Conservation (phyloP, 1,284 basidiomycete species). For the Trichosporon sp. region DNA sequence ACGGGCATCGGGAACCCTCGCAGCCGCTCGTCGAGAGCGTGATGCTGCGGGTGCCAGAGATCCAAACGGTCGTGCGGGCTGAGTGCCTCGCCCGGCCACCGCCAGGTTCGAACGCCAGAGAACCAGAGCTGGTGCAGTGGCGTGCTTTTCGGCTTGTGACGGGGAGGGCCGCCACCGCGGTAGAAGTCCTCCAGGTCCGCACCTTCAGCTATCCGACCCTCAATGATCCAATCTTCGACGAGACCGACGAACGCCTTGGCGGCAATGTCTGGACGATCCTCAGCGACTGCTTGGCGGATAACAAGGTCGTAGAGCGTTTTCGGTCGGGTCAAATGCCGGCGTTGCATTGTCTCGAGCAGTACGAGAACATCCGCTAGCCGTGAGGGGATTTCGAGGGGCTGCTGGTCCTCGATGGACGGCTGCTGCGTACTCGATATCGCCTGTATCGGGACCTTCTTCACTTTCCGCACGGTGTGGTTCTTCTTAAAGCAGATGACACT, state of each 20-base stretch:
- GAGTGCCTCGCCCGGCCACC: constrained; percentile 53
- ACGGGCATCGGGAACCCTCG: constrained; percentile 52
- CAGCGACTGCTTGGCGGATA: constrained; percentile 39
- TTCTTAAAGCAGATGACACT: constrained; percentile 5
- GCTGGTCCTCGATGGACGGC: constrained; percentile 35
- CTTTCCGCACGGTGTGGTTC: background rate
- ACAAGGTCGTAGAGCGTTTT: constrained; percentile 40
- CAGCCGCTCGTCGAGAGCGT: constrained; percentile 48
- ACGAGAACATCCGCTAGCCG: constrained; percentile 30
- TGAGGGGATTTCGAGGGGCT: background rate
- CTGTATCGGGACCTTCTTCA: background rate
- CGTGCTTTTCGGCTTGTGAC: constrained; percentile 25
- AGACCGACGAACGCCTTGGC: constrained; percentile 53
- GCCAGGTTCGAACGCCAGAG: constrained; percentile 52
- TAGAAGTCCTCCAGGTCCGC: constrained; percentile 49
- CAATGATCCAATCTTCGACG: constrained; percentile 57
- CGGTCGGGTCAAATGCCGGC: constrained; percentile 42
- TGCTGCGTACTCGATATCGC: constrained; percentile 4
- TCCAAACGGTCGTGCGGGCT: constrained; percentile 53
- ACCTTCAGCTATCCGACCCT: constrained; percentile 53
- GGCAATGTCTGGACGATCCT: constrained; percentile 45
- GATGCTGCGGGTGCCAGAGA: constrained; percentile 54
- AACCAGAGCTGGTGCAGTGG: constrained; percentile 48
- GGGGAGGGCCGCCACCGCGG: constrained; percentile 32
- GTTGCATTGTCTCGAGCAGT: constrained; percentile 40